A percentile compares a stretch with the other conserved stretches of the same genome.
These are phyloP conservation scores for Cyanodermella asteris DNA, from an alignment of 2,329 filamentous ascomycete species.

Conservation along the genomic window DNA sequence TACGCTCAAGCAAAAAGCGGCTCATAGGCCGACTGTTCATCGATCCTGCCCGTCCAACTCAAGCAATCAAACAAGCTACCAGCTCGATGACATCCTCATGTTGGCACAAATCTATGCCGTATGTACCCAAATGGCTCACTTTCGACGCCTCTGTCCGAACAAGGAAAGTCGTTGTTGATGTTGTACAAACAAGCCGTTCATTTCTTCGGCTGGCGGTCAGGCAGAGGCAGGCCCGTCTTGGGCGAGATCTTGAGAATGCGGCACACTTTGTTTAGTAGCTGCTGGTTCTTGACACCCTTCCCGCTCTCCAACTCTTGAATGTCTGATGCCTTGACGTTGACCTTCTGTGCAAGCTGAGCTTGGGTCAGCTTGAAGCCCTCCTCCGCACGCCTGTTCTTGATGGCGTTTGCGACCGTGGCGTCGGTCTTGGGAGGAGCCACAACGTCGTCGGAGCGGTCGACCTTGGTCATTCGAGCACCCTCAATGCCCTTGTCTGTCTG, in stretches of 20 bases:
- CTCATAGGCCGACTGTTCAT: too few relatives aligned
- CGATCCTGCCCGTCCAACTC: too few relatives aligned
- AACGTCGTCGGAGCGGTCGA: conserved; percentile 92
- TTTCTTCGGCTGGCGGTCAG: too few relatives aligned
- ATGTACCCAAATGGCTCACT: too few relatives aligned
- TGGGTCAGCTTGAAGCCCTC: conserved; percentile 92
- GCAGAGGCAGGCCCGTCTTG: conserved; percentile 7
- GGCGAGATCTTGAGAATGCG: conserved; percentile 9
- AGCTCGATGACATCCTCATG: too few relatives aligned
- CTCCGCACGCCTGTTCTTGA: conserved; percentile 57
- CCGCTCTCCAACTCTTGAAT: conserved; percentile 8
- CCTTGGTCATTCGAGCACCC: conserved; percentile 91
- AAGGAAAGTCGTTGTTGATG: too few relatives aligned
- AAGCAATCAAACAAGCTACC: too few relatives aligned
- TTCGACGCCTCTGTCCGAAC: too few relatives aligned
- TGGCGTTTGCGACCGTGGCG: conserved; percentile 57
- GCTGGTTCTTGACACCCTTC: conserved; percentile 8
- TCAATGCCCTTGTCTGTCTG: conserved; percentile 38
- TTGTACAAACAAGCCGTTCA: too few relatives aligned
- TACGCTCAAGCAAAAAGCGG: too few relatives aligned
- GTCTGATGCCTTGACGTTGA: conserved; percentile 31
- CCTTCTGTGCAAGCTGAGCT: conserved; percentile 65
- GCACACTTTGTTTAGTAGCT: conserved; percentile 7
- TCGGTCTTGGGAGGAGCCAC: conserved; percentile 90
- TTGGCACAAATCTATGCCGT: too few relatives aligned